These are phyloP conservation scores for Plicaturopsis crispa DNA, from an alignment of 768 basidiomycete genomes.

Conservation along the genomic window DNA sequence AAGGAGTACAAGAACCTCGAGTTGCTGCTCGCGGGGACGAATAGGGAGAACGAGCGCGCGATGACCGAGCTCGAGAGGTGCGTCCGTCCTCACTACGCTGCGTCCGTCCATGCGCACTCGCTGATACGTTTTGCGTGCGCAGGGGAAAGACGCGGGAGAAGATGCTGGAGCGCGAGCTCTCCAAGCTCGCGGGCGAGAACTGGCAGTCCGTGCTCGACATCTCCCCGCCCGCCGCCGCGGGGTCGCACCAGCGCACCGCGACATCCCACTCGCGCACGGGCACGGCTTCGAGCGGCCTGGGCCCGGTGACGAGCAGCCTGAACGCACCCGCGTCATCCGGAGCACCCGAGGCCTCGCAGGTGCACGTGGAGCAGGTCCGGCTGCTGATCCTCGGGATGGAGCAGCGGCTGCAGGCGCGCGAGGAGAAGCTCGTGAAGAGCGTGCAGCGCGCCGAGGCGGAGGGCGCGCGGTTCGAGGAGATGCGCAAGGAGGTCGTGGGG, in stretches of 20 bases:
- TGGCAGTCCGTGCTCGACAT: slow-evolving; percentile 50
- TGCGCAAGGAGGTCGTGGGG: slow-evolving; percentile 30
- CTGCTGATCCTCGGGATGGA: slow-evolving; percentile 71
- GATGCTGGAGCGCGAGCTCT: slow-evolving; percentile 64
- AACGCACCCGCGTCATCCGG: slow-evolving; percentile 13
- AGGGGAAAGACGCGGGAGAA: slow-evolving; percentile 68
- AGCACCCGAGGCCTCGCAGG: slow-evolving; percentile 32
- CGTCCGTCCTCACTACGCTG: slow-evolving; percentile 9
- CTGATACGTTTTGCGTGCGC: too few species aligned
- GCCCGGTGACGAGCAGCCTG: too few species aligned
- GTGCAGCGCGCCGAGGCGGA: slow-evolving; percentile 57
- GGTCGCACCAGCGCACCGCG: slow-evolving; percentile 11
- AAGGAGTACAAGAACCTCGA: slow-evolving; percentile 74
- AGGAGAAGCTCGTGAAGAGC: slow-evolving; percentile 53
- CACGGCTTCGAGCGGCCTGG: background rate
- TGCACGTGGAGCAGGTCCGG: slow-evolving; percentile 63
- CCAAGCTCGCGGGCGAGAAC: slow-evolving; percentile 66
- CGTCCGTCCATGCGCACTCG: too few species aligned
- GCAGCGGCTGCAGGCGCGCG: slow-evolving; percentile 54
- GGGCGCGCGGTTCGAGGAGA: slow-evolving; percentile 41
- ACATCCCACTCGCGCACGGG: background rate
- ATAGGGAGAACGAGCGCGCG: slow-evolving; percentile 78
- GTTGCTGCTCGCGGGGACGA: slow-evolving; percentile 69
- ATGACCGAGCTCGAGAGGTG: slow-evolving; percentile 78
- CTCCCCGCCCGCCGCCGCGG: slow-evolving; percentile 18